Percentiles rank a stretch among this genome's conserved stretches.
Conservation (phyloP, 495 filamentous ascomycete genomes). For the Recurvomyces mirabilis region DNA sequence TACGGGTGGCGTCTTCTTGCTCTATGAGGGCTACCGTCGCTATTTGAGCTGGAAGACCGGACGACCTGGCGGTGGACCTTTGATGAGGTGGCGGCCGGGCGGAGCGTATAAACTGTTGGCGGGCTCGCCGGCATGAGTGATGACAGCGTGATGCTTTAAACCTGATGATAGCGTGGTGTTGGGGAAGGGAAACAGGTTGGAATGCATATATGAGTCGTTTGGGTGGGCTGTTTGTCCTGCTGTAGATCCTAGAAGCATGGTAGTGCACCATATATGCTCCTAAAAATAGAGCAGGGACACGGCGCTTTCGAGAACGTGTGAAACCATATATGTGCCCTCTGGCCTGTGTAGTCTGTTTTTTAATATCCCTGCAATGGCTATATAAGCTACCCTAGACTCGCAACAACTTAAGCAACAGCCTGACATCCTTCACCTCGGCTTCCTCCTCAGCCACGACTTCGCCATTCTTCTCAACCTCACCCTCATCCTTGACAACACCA, state of each 20-base stretch:
- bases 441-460: slow-evolving; percentile 72
- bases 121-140: background rate
- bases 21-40: slow-evolving; percentile 13
- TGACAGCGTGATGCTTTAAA: too few relatives aligned
- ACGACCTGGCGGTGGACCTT: slow-evolving; percentile 8
- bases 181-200: too few relatives aligned
- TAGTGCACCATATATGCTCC: slow-evolving; percentile 1
- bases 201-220: too few relatives aligned
- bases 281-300: too few relatives aligned
- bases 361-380: too few relatives aligned
- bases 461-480: slow-evolving; percentile 40
- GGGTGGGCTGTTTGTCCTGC: too few relatives aligned
- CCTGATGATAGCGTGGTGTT: too few relatives aligned
- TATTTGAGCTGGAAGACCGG: slow-evolving; percentile 9
- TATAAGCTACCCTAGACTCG: slow-evolving; percentile 43
- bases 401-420: slow-evolving; percentile 70
- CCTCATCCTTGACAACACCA: slow-evolving; percentile 47
- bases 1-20: slow-evolving; percentile 6
- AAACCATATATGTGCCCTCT: too few relatives aligned
- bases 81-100: slow-evolving; percentile 14
- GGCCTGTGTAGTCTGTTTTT: too few relatives aligned
- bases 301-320: too few relatives aligned
- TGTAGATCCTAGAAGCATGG: too few relatives aligned
- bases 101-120: slow-evolving; percentile 11
- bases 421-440: slow-evolving; percentile 79